A percentile compares a stretch with the other conserved stretches of the same genome.
Conservation (phyloP, 805 yeast genomes). For the Yarrowia divulgata region DNA sequence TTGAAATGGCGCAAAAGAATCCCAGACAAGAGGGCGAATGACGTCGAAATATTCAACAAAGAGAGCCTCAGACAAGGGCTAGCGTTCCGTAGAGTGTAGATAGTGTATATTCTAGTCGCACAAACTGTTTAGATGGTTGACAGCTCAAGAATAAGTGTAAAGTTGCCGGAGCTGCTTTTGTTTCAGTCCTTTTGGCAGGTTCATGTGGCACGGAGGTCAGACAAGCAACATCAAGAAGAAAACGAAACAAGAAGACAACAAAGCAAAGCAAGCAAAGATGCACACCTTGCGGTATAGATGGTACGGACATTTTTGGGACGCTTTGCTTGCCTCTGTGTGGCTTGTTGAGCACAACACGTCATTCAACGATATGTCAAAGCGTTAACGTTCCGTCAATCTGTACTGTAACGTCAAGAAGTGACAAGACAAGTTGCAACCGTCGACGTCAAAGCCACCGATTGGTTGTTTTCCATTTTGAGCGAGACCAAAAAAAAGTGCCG, state of each 20-base stretch:
- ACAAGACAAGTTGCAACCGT: slow-evolving; percentile 14
- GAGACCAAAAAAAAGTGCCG: neutral
- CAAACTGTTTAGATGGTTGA: slow-evolving; percentile 3
- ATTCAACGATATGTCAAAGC: neutral
- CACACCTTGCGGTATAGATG: neutral
- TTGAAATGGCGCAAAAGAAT: neutral
- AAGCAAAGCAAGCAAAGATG: neutral
- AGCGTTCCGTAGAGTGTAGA: slow-evolving; percentile 27
- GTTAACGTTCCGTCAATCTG: slow-evolving; percentile 5
- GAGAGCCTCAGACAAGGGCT: neutral
- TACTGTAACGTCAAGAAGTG: neutral
- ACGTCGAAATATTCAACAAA: slow-evolving; percentile 4
- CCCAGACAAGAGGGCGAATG: slow-evolving; percentile 8
- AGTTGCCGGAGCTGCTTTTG: neutral
- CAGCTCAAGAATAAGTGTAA: neutral
- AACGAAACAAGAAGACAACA: too few relatives aligned
- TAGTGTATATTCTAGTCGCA: slow-evolving; percentile 32
- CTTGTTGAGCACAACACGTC: slow-evolving; percentile 1
- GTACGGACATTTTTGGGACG: neutral
- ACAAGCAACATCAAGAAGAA: neutral
- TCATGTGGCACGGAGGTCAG: neutral
- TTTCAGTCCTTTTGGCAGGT: neutral
- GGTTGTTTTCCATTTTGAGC: neutral
- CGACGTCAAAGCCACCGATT: slow-evolving; percentile 3
- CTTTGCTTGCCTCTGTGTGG: neutral